phyloP scores from a whole-genome alignment of 768 basidiomycete genomes.

The Trametes villosa region DNA sequence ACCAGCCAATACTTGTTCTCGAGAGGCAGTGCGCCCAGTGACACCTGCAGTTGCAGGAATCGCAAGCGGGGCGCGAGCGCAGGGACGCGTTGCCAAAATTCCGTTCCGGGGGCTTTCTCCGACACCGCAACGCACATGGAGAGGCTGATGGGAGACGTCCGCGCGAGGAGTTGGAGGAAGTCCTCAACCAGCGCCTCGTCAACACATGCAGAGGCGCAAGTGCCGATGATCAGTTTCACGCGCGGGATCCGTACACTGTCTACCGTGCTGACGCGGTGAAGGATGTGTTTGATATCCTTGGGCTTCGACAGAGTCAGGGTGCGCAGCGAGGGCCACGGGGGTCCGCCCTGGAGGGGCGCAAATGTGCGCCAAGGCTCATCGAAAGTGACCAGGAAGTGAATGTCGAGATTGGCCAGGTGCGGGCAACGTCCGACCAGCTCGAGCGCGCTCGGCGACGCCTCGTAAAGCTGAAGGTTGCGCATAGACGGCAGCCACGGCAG shows the following conservation, averaged over 20 bases:
- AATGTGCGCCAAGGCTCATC: no score
- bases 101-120: background rate
- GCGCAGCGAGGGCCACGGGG: background rate
- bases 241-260: background rate
- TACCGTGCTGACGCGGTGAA: background rate
- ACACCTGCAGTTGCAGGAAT: background rate
- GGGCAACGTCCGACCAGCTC: conserved; percentile 8
- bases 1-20: conserved; percentile 5
- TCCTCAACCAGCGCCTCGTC: background rate
- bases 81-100: background rate
- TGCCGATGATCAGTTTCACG: no score
- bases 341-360: background rate
- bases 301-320: background rate
- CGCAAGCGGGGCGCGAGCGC: background rate
- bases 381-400: background rate
- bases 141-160: background rate
- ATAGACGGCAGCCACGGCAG: background rate
- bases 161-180: background rate
- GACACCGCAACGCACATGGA: background rate
- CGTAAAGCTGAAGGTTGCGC: background rate
- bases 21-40: background rate
- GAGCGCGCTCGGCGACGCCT: background rate
- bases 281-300: background rate
- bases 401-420: background rate
- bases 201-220: background rate